These are phyloP conservation scores for Dalbergia cultrata DNA, from an alignment of 306 rosid genomes.

Conservation along the genomic window DNA sequence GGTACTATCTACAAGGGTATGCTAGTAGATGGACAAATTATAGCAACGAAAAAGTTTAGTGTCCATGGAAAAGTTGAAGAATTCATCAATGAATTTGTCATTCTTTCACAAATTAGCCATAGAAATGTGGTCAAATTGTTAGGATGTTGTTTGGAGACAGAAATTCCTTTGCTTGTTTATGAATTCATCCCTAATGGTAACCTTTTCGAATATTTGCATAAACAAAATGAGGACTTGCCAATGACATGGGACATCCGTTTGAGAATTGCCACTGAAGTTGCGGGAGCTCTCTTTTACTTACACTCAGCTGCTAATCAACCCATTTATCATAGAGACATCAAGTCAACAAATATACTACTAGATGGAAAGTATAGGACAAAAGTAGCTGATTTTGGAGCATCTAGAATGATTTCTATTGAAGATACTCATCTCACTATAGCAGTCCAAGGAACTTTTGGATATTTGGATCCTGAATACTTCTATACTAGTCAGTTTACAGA, in stretches of 20 bases:
- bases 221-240: conserved; percentile 32
- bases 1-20: conserved; percentile 55
- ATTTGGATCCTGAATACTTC: conserved; percentile 51
- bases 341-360: conserved; percentile 47
- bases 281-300: conserved; percentile 46
- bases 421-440: conserved; percentile 45
- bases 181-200: conserved; percentile 55
- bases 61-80: conserved; percentile 47
- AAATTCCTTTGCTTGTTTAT: conserved; percentile 47
- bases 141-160: conserved; percentile 51
- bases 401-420: conserved; percentile 43
- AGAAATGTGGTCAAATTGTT: conserved; percentile 55
- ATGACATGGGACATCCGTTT: conserved; percentile 52
- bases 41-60: conserved; percentile 47
- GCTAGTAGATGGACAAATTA: conserved; percentile 44
- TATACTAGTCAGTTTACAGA: conserved; percentile 50
- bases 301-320: conserved; percentile 49
- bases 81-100: conserved; percentile 47
- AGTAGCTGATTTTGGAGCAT: conserved; percentile 50
- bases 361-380: conserved; percentile 46
- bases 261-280: conserved; percentile 48
- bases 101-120: conserved; percentile 55
- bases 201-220: conserved; percentile 41
- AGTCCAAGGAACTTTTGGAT: conserved; percentile 49
- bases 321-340: conserved; percentile 51